Evolutionary conservation across 2,329 filamentous ascomycete genomes (phyloP), one percentile per base, ranked within the genome.

Genomic region (Diatrype stigma): DNA sequence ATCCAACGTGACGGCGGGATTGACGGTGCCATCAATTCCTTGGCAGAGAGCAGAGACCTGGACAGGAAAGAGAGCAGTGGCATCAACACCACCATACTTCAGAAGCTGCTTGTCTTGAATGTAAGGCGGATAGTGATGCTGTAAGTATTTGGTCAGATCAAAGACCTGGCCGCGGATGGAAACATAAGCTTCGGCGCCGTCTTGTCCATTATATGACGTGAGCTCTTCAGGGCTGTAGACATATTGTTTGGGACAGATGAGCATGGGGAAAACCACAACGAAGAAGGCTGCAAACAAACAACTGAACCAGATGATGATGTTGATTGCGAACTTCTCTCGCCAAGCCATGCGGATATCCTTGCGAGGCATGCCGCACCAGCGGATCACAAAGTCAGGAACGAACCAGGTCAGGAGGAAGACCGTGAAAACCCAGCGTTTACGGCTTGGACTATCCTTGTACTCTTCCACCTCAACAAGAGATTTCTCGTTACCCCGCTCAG

Each of bases 301-400:
- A 66, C 80, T 82, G 51, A 93, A 74, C 94, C 95, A 99, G 67
- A 99, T 99, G 65, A 97, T 80, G 68, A 99, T 78, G 75, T 99
- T 99, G 79, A 99, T 99, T 49, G 94, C 93, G 52, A 99, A 69
- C 77, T 99, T 99, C 70, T 99, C 94, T 65, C 94, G 82, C 94
- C 94, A 99, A 1, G 94, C 94, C 67, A 88, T 79, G 22, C 92
- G 88, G 8, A 99, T 84, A 68, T 99, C 94, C 67, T 95, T 95
- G 54, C 94, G 89, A 53, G 87, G 81, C 87, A 96, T 96, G 47
- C 88, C 81, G 21, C 93, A 54, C 61, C 78, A 77, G 49, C 84
- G 82, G 66, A 97, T 88, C 42, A 86, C 63, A 60, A 96, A 88
- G 66, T 96, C 92, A 5, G 94, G 94, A 44, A 96, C 75, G 60